Percentiles rank a stretch among this genome's conserved stretches.
Conservation (phyloP, 2,329 filamentous ascomycete genomes). For the Colletotrichum echinochloae region DNA sequence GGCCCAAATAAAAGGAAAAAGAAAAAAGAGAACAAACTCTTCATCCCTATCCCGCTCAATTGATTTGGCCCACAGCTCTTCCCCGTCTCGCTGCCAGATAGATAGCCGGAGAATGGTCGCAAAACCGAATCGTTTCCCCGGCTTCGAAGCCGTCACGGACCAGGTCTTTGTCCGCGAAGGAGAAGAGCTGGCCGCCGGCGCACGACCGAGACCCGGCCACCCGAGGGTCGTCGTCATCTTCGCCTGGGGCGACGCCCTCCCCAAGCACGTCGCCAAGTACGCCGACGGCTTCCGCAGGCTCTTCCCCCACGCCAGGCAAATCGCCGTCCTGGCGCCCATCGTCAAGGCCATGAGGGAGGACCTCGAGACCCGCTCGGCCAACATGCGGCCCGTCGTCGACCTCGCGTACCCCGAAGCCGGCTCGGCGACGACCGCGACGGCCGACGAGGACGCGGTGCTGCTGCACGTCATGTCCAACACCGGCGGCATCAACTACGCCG, state of each 20-base stretch:
- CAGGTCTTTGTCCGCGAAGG: constrained; percentile 60
- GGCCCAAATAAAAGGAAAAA: too few species aligned
- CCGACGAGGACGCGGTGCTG: constrained; percentile 51
- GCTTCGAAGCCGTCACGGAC: constrained; percentile 60
- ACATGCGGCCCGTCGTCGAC: constrained; percentile 60
- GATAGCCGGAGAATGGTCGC: neutral
- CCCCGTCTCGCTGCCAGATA: too few species aligned
- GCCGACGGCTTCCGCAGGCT: constrained; percentile 62
- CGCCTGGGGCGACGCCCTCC: constrained; percentile 68
- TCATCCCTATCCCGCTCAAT: neutral
- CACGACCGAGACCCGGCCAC: constrained; percentile 44
- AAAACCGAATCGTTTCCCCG: constrained; percentile 50
- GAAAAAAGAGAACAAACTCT: neutral
- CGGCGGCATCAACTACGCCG: constrained; percentile 65
- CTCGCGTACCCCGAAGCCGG: constrained; percentile 48
- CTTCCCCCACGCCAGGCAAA: constrained; percentile 62
- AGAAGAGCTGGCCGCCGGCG: constrained; percentile 42
- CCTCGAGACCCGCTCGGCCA: constrained; percentile 56
- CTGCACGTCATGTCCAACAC: constrained; percentile 70
- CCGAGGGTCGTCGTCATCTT: constrained; percentile 65
- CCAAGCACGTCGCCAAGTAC: constrained; percentile 68
- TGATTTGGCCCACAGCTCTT: neutral
- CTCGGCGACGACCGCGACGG: constrained; percentile 32
- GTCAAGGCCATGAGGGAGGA: constrained; percentile 58
- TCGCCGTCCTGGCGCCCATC: constrained; percentile 64